Conservation (phyloP, 306 rosid genomes). For the Sechiopsis laciniata region DNA sequence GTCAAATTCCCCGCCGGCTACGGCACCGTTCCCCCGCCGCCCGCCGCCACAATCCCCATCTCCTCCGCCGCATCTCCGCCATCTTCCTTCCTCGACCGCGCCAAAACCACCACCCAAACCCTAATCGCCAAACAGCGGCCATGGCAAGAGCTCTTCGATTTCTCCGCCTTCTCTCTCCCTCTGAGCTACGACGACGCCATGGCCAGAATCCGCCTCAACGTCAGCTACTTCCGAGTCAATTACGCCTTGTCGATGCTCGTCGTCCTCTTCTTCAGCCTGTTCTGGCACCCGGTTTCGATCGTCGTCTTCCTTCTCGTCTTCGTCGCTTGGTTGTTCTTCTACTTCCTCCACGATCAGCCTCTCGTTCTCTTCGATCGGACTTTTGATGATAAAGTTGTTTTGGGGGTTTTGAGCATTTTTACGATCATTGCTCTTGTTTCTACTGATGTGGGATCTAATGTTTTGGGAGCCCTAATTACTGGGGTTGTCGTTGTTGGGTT, state of each 20-base stretch:
- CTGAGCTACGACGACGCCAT: slow-evolving; percentile 33
- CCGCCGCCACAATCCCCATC: slow-evolving; percentile 22
- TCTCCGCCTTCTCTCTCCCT: slow-evolving; percentile 32
- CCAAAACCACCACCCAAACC: slow-evolving; percentile 28
- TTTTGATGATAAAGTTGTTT: slow-evolving; percentile 34
- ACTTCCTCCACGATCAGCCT: slow-evolving; percentile 38
- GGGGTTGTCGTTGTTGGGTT: slow-evolving; percentile 36
- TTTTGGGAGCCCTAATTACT: slow-evolving; percentile 36
- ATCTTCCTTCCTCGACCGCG: slow-evolving; percentile 27
- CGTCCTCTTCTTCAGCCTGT: slow-evolving; percentile 43
- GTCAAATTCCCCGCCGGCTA: slow-evolving; percentile 22
- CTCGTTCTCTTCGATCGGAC: slow-evolving; percentile 24
- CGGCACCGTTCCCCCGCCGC: slow-evolving; percentile 24
- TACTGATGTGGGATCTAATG: slow-evolving; percentile 41
- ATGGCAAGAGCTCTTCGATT: slow-evolving; percentile 39
- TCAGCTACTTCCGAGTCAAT: slow-evolving; percentile 40
- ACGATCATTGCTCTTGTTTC: slow-evolving; percentile 40
- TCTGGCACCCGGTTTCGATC: slow-evolving; percentile 53
- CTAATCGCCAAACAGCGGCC: slow-evolving; percentile 39
- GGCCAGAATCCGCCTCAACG: slow-evolving; percentile 32
- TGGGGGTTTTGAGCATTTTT: slow-evolving; percentile 28
- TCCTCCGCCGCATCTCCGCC: neutral
- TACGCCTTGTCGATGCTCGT: slow-evolving; percentile 41
- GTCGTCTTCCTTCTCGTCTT: slow-evolving; percentile 34
- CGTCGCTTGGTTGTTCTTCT: slow-evolving; percentile 40